Evolutionary conservation across 768 basidiomycete genomes (phyloP), one percentile per base, ranked within the genome.

Genomic region (Podaxis sp.): DNA sequence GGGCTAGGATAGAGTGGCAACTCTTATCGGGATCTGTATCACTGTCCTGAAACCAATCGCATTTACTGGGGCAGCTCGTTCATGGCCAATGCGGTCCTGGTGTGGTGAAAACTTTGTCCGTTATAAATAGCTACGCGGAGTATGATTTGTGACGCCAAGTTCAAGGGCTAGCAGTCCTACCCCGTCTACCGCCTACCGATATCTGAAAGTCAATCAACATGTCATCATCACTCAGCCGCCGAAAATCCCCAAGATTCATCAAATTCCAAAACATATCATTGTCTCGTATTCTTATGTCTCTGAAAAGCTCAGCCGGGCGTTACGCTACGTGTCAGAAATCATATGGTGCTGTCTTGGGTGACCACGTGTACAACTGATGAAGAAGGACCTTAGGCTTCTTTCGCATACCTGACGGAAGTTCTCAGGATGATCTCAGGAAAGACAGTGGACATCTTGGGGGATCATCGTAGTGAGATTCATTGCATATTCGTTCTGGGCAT

Each of bases 361-460:
- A 40, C 49, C 58, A 52, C 58, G 58, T 60, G 49, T 38, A 36
- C 38, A 53, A 17, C 15, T 22, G 22, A 30, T 41, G 26, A 37
- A 44, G 41, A 40, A 41, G 20, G 37, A 11, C 6, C 12, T 2
- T 38, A n/a, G 17, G 24, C 58, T 52, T 52, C 58, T 50, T 26
- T 26, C 6, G 36, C n/a, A 38, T 53, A 36, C 26, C 58, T 28
- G 49, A 50, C 13, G 22, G 49, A 44, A n/a, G 49, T 60, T 53
- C 51, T 54, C 38, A 53, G 50, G 49, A 51, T 51, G 50, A 60
- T 60, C 58, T 51, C 58, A 60, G 49, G 30, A n/a, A 15, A 36
- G 17, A 38, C 37, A 15, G 24, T 40, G 49, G 58, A 52, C 40
- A 38, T 51, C 28, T 48, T 15, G 48, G 20, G 48, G 49, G 50